Base-by-base conservation (phyloP, 306 rosid species). In the Corylus avellana region DNA sequence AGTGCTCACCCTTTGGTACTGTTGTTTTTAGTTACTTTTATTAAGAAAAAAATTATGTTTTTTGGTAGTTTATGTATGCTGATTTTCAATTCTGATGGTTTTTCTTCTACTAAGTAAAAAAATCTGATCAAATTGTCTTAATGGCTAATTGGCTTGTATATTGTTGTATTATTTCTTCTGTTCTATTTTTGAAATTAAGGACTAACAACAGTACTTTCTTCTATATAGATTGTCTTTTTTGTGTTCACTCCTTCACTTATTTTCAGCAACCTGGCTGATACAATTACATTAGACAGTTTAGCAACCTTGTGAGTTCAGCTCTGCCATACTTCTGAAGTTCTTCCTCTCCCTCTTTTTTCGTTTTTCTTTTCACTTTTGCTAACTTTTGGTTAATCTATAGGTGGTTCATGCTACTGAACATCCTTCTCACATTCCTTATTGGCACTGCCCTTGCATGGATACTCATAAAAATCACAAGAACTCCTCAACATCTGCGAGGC, bases 371-470 rank as follows among this genome's bases (percentile, higher is more conserved):
- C n/a, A n/a, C 12, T 32, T 32, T 56, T 37, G n/a, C 25, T 16
- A 35, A 64, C 27, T 4, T 74, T 66, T 83, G 12, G 57, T 29
- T 13, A 78, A 55, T 16, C 9, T 73, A 63, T 17, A 85, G 89
- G 84, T 88, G 89, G 87, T 88, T 83, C 79, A 88, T 88, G 91
- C 86, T 87, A 1, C 2, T 85, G 57, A 88, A 88, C 67, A 55
- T 88, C 77, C 86, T 88, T 56, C 69, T 83, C 54, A 83, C 87
- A 22, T 88, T 88, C 68, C 47, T 88, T 22, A 55, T 85, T 22
- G 91, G 91, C 4, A 48, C 84, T 22, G 70, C 68, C 32, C 84
- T 85, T 39, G 91, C 89, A 76, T 75, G 81, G 84, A 10, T 85
- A 46, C 75, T 88, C 12, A 47, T 78, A 14, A 88, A 80, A 85